Evolutionary conservation across 192 early-diverging fungal genomes (phyloP), one percentile per base, ranked within the genome.

Genomic region (Umbelopsis ramanniana): DNA sequence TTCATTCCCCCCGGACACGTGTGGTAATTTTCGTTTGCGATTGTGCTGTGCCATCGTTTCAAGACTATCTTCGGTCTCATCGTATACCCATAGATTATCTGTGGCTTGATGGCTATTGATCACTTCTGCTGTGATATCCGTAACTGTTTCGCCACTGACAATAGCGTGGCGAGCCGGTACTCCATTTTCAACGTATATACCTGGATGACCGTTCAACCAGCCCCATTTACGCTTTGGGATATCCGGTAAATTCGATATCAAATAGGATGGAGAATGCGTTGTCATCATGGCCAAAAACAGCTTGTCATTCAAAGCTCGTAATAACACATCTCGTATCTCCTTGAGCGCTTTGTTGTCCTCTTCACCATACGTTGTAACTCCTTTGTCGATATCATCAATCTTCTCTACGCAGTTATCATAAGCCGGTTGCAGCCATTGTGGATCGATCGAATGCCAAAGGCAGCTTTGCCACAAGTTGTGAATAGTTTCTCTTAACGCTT

Each of bases 381-480:
- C 73, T 57, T 57, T 74, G 37, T 52, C 38, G 1, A 66, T 71
- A 7, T 74, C 47, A 2, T 57, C 19, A 22, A 87, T 67, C 29
- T 73, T 77, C 7, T 78, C 68, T 0, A 78, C 50, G 21, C 71
- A 70, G n/a, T 66, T 68, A 11, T 11, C 19, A 15, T 67, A 52
- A 1, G 75, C 40, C 9, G 79, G 38, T 3, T 52, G 26, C 0
- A 67, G 17, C 15, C 24, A 37, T 26, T 68, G 46, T 2, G 48
- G 24, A 21, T 74, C 83, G 45, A 78, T 82, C 0, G 85, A 75
- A 57, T 88, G 88, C 92, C 92, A 93, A 54, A 89, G 89, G 66
- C 90, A 90, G 7, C 84, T 73, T 45, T 83, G 76, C 53, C 85
- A 87, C 37, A 94, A 75, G 53, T 93, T 94, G 23, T 81, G 73